A percentile compares a stretch with the other conserved stretches of the same genome.
Conservation (phyloP, 352 stramenopile species). For the Aphanomyces stellatus region DNA sequence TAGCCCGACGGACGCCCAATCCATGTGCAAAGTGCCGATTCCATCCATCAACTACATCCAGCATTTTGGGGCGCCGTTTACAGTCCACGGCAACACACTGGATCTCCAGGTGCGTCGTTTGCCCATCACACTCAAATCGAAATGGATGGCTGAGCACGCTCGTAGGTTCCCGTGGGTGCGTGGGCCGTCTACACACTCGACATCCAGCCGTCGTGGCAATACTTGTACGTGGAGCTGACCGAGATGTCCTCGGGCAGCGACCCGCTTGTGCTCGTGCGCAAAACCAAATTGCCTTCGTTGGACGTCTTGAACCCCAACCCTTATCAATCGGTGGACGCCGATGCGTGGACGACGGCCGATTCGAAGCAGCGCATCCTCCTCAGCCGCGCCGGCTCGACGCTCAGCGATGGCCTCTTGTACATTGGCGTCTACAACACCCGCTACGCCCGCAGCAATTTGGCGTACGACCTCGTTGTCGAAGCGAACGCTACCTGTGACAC, state of each 20-base stretch:
- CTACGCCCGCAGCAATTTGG: conserved; percentile 44
- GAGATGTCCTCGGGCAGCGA: conserved; percentile 36
- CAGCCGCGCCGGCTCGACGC: conserved; percentile 43
- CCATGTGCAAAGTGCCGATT: conserved; percentile 51
- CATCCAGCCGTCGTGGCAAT: conserved; percentile 48
- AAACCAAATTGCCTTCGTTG: conserved; percentile 44
- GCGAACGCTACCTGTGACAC: conserved; percentile 33
- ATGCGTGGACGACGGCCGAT: conserved; percentile 36
- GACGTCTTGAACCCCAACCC: conserved; percentile 24
- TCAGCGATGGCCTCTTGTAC: conserved; percentile 68
- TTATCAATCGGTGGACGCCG: conserved; percentile 43
- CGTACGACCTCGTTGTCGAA: conserved; percentile 48
- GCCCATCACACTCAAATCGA: background rate
- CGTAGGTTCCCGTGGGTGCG: conserved; percentile 30
- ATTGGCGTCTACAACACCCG: conserved; percentile 59
- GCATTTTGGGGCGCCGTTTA: conserved; percentile 42
- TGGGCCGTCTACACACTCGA: conserved; percentile 59
- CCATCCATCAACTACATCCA: conserved; percentile 51
- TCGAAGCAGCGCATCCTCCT: conserved; percentile 45
- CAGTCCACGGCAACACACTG: conserved; percentile 21
- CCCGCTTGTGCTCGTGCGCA: conserved; percentile 63
- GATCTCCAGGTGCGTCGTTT: background rate
- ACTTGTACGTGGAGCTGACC: conserved; percentile 42
- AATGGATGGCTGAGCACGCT: background rate
- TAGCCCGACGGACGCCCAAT: conserved; percentile 33